Conservation (phyloP, 139 green algal species). For the Monoraphidium neglectum region DNA sequence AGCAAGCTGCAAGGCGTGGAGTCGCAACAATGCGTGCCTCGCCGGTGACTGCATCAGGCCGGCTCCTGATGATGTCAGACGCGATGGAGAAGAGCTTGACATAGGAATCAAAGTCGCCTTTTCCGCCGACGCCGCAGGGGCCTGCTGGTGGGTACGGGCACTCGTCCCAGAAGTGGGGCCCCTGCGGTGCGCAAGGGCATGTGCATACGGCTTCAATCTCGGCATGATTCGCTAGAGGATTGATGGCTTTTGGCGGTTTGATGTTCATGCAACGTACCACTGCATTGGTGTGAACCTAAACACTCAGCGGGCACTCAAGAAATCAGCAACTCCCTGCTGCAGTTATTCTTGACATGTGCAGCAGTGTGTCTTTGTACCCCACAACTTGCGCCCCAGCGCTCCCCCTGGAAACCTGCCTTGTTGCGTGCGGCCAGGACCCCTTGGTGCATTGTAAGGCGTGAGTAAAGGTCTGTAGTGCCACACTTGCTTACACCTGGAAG, state of each 20-base stretch:
- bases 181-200: slow-evolving; percentile 34
- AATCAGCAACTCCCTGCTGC: no score
- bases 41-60: slow-evolving; percentile 18
- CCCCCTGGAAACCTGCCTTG: no score
- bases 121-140: slow-evolving; percentile 47
- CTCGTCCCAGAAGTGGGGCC: slow-evolving; percentile 65
- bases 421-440: slow-evolving; percentile 46
- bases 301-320: no score
- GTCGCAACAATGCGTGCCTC: slow-evolving; percentile 31
- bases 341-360: no score
- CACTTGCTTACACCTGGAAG: no score
- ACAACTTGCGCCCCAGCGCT: no score
- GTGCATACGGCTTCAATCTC: background rate
- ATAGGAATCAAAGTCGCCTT: slow-evolving; percentile 58
- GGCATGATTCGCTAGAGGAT: no score
- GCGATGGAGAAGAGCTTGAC: slow-evolving; percentile 40
- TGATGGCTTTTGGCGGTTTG: no score
- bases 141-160: slow-evolving; percentile 44
- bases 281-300: no score
- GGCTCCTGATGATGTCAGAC: slow-evolving; percentile 3
- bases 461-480: slow-evolving; percentile 67
- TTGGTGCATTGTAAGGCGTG: slow-evolving; percentile 55
- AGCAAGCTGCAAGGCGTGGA: no score
- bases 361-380: no score
- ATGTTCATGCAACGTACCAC: no score